phyloP scores from a whole-genome alignment of 2,329 filamentous ascomycete species.

The Pyrenophora tritici-repentis region DNA sequence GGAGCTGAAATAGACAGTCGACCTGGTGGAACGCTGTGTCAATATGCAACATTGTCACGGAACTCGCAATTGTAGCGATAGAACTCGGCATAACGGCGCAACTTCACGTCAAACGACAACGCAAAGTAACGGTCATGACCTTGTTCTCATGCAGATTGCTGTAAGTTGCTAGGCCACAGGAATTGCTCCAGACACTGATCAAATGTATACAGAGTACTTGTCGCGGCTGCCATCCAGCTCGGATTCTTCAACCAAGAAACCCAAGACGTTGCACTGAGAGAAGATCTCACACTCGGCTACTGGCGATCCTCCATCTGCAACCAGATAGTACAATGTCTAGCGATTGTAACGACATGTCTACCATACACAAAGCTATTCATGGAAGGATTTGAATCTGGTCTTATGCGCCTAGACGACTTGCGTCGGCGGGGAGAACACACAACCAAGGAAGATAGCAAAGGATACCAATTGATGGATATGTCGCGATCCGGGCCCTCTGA shows the following conservation, averaged over 20 bases:
- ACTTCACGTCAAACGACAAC: conserved; percentile 18
- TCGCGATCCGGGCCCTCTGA: conserved; percentile 12
- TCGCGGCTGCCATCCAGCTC: conserved; percentile 23
- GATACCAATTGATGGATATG: conserved; percentile 25
- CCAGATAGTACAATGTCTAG: conserved; percentile 30
- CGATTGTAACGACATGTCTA: conserved; percentile 35
- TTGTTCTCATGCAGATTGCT: conserved; percentile 26
- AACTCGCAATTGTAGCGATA: conserved; percentile 27
- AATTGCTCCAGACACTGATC: background rate
- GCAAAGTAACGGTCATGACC: conserved; percentile 25
- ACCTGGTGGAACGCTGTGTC: conserved; percentile 26
- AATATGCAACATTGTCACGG: conserved; percentile 25
- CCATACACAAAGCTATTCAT: conserved; percentile 38
- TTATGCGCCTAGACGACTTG: conserved; percentile 28
- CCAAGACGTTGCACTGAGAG: conserved; percentile 7
- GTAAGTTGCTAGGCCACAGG: conserved; percentile 8
- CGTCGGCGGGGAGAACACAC: conserved; percentile 19
- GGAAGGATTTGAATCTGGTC: conserved; percentile 34
- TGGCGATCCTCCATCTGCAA: conserved; percentile 35
- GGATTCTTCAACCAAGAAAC: conserved; percentile 22
- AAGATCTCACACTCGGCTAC: conserved; percentile 33
- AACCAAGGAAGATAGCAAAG: conserved; percentile 15
- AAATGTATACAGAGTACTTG: conserved; percentile 14
- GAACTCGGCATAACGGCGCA: conserved; percentile 23
- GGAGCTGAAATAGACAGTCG: conserved; percentile 14